Evolutionary conservation across 306 rosid species (phyloP).

Genomic region (Acacia acuminata): DNA sequence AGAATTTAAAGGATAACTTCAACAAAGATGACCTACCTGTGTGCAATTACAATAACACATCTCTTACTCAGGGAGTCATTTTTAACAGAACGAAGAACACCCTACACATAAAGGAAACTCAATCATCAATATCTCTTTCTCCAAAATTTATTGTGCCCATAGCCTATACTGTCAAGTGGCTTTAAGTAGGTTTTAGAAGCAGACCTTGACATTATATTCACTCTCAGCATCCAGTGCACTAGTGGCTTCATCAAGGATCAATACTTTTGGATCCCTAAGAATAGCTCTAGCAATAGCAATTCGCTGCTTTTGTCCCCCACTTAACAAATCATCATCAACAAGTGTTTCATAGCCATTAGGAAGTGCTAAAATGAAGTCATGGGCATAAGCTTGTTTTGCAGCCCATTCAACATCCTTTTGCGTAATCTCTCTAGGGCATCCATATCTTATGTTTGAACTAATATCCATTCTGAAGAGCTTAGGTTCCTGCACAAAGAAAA

Average conservation of each 20-base stretch:
- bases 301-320: conserved; percentile 98
- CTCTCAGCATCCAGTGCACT: conserved; percentile 98
- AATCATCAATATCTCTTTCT: conserved; percentile 26
- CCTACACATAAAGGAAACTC: conserved; percentile 49
- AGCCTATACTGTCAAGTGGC: background rate
- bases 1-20: conserved; percentile 12
- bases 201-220: conserved; percentile 85
- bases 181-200: conserved; percentile 27
- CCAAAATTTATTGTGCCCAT: conserved; percentile 1
- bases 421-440: conserved; percentile 66
- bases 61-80: conserved; percentile 63
- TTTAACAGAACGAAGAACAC: conserved; percentile 82
- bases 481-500: conserved; percentile 67
- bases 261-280: conserved; percentile 87
- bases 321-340: conserved; percentile 89
- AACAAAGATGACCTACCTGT: conserved; percentile 54
- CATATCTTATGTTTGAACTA: conserved; percentile 84
- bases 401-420: conserved; percentile 92
- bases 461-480: conserved; percentile 86
- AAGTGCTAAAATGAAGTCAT: conserved; percentile 77
- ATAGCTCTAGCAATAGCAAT: conserved; percentile 95
- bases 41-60: conserved; percentile 87
- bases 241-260: conserved; percentile 98
- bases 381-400: conserved; percentile 92
- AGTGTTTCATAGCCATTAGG: conserved; percentile 86